These are phyloP conservation scores for Piper longum DNA, from an alignment of 164 flowering plant species.

Conservation along the genomic window DNA sequence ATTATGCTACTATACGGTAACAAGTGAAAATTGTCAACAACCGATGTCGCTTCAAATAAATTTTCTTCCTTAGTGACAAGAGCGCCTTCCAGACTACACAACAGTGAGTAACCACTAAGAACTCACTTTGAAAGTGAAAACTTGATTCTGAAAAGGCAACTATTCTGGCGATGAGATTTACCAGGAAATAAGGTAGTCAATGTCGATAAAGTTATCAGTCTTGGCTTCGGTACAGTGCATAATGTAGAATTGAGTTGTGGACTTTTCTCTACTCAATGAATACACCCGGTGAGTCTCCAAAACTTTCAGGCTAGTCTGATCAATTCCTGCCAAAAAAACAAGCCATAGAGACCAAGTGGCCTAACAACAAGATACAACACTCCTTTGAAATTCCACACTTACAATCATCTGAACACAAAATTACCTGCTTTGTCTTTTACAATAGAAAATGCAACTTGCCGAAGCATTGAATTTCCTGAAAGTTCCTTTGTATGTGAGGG, in stretches of 20 bases:
- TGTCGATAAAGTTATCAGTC: conserved; percentile 6
- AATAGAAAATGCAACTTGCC: conserved; percentile 44
- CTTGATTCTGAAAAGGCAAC: not conserved
- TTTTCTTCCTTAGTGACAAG: conserved; percentile 19
- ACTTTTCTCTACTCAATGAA: conserved; percentile 51
- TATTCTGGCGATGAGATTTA: not conserved
- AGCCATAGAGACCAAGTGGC: conserved; percentile 2
- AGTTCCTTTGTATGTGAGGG: not conserved
- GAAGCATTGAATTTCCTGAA: conserved; percentile 20
- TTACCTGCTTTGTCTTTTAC: conserved; percentile 53
- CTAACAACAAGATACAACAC: too few species aligned
- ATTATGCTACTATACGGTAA: conserved; percentile 54
- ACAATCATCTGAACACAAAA: not conserved
- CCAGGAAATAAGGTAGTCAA: not conserved
- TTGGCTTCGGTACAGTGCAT: conserved; percentile 34
- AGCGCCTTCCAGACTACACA: conserved; percentile 63
- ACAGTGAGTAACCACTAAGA: not conserved
- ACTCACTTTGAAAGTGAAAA: not conserved
- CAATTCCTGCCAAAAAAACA: conserved; percentile 38
- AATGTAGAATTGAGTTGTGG: conserved; percentile 46
- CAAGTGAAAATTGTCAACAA: conserved; percentile 56
- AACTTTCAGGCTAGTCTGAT: conserved; percentile 26
- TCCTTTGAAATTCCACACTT: conserved; percentile 1
- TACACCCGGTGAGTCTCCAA: conserved; percentile 47
- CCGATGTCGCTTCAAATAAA: conserved; percentile 29